These are phyloP conservation scores for Fraxinus anomala DNA, from an alignment of 257 asterid genomes.

Conservation along the genomic window DNA sequence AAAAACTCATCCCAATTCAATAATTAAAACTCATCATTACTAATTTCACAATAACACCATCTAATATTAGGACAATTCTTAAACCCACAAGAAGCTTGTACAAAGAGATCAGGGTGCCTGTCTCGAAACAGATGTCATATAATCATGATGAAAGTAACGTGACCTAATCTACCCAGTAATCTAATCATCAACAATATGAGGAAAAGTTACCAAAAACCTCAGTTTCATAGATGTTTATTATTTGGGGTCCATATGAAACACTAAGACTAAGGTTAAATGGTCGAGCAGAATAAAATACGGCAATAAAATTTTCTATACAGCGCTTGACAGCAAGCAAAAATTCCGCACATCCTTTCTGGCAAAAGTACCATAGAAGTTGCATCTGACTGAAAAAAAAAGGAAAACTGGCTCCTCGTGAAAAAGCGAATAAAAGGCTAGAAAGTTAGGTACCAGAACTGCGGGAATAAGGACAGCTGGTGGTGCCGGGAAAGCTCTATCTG, in stretches of 20 bases:
- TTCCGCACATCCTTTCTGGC: slow-evolving; percentile 30
- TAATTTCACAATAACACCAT: too few relatives aligned
- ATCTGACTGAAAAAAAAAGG: slow-evolving; percentile 33
- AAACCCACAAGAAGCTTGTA: too few relatives aligned
- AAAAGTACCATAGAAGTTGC: slow-evolving; percentile 35
- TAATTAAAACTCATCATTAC: too few relatives aligned
- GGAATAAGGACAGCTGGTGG: slow-evolving; percentile 23
- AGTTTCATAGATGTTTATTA: slow-evolving; percentile 37
- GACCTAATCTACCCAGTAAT: too few relatives aligned
- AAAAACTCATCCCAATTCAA: too few relatives aligned
- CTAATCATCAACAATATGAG: too few relatives aligned
- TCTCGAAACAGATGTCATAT: too few relatives aligned
- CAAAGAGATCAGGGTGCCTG: too few relatives aligned
- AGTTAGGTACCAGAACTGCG: slow-evolving; percentile 33
- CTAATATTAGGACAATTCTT: too few relatives aligned
- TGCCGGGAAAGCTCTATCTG: slow-evolving; percentile 32
- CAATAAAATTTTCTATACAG: slow-evolving; percentile 41
- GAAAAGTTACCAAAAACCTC: slow-evolving; percentile 10
- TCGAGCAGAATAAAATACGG: slow-evolving; percentile 23
- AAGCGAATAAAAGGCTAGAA: slow-evolving; percentile 22
- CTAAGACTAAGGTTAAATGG: slow-evolving; percentile 41
- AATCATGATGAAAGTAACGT: too few relatives aligned
- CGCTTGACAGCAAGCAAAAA: slow-evolving; percentile 39
- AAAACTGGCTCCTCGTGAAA: slow-evolving; percentile 30
- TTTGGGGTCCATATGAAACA: slow-evolving; percentile 37